Conservation (phyloP, 441 rosid genomes). For the Jatropha multifida region DNA sequence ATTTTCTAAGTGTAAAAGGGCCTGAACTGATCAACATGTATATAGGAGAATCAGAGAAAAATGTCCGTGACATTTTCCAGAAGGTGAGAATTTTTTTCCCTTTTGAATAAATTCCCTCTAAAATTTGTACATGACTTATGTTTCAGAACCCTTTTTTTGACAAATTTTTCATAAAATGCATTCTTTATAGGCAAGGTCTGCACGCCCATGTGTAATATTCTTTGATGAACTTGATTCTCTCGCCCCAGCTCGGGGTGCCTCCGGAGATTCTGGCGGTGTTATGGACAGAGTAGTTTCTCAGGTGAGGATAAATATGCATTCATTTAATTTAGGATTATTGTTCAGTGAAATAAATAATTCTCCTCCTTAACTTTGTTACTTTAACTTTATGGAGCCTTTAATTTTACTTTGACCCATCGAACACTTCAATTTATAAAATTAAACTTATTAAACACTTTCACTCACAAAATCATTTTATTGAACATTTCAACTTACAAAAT, state of each 20-base stretch:
- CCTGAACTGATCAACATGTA: constrained; percentile 99
- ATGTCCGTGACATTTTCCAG: constrained; percentile 89
- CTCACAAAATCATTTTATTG: too few relatives aligned
- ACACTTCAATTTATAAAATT: too few relatives aligned
- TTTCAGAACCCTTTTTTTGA: neutral
- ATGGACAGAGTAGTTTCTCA: constrained; percentile 99
- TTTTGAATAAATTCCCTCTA: constrained; percentile 5
- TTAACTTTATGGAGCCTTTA: too few relatives aligned
- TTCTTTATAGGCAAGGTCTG: constrained; percentile 82
- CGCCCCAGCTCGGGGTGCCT: constrained; percentile 98
- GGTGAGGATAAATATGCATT: constrained; percentile 43
- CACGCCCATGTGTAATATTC: constrained; percentile 96
- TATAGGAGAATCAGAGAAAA: constrained; percentile 98
- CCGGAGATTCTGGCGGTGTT: constrained; percentile 98
- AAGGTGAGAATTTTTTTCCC: constrained; percentile 44
- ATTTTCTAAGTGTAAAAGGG: constrained; percentile 95
- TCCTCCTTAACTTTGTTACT: too few relatives aligned
- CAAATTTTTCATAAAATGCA: constrained; percentile 4
- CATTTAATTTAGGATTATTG: neutral
- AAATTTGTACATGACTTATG: constrained; percentile 1
- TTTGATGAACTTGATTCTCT: constrained; percentile 98
- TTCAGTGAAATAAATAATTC: too few relatives aligned
- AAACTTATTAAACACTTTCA: too few relatives aligned
- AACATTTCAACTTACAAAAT: too few relatives aligned
- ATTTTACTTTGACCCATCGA: too few relatives aligned